These are phyloP conservation scores for Mucor velutinosus DNA, from an alignment of 371 early-diverging fungal genomes.

Conservation along the genomic window DNA sequence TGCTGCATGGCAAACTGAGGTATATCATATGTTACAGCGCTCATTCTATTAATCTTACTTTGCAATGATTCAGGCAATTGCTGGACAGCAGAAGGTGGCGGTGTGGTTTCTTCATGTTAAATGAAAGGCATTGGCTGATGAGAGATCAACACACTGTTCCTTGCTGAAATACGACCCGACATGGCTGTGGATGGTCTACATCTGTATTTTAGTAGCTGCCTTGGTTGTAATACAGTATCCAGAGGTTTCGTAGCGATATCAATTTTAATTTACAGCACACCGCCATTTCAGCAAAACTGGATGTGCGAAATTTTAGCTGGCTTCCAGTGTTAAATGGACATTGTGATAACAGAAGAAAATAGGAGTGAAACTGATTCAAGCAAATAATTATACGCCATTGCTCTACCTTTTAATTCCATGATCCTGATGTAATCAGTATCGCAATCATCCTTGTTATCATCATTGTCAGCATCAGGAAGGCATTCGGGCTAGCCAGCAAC, in stretches of 20 bases:
- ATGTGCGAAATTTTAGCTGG: slow-evolving; percentile 17
- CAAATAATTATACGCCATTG: too few relatives aligned
- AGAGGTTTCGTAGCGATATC: slow-evolving; percentile 3
- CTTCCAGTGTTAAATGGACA: too few relatives aligned
- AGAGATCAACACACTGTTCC: neutral
- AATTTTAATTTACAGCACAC: slow-evolving; percentile 9
- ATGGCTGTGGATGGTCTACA: neutral
- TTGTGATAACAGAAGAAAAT: too few relatives aligned
- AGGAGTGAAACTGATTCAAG: too few relatives aligned
- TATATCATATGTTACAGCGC: neutral
- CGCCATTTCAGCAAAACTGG: slow-evolving; percentile 5
- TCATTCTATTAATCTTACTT: neutral
- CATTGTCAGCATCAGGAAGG: too few relatives aligned
- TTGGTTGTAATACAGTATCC: neutral
- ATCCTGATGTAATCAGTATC: too few relatives aligned
- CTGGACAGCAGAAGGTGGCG: slow-evolving; percentile 3
- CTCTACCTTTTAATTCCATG: too few relatives aligned
- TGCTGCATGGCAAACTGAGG: neutral
- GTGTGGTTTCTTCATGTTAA: slow-evolving; percentile 3
- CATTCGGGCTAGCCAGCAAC: too few relatives aligned
- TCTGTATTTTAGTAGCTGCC: neutral
- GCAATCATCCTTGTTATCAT: too few relatives aligned
- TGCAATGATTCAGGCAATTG: neutral
- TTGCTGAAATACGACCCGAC: neutral
- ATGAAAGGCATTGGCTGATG: too few relatives aligned